phyloP scores from a whole-genome alignment of 1,284 basidiomycete species.

The Sanghuangporus weigelae region DNA sequence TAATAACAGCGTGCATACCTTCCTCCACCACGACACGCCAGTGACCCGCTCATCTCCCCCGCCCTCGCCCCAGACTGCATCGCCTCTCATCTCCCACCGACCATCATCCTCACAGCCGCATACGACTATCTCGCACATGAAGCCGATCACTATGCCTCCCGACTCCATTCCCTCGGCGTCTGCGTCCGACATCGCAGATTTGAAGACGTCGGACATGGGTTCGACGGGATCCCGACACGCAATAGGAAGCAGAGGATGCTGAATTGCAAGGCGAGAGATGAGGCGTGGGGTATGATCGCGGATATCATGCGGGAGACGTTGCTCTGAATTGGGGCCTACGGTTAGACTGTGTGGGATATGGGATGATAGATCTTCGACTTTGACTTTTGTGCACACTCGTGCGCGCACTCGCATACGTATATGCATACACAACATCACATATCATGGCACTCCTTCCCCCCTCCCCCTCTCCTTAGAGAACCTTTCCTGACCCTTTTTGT shows the following conservation, averaged over 20 bases:
- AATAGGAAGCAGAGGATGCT: slow-evolving; percentile 19
- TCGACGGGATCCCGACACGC: slow-evolving; percentile 23
- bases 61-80: slow-evolving; percentile 20
- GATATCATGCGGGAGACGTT: slow-evolving; percentile 20
- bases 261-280: slow-evolving; percentile 21
- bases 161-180: slow-evolving; percentile 16
- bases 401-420: too few species aligned
- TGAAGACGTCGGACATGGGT: slow-evolving; percentile 24
- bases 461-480: too few species aligned
- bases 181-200: slow-evolving; percentile 20
- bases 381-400: too few species aligned
- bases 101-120: slow-evolving; percentile 23
- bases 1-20: slow-evolving; percentile 20
- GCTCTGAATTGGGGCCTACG: not conserved
- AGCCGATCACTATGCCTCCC: slow-evolving; percentile 22
- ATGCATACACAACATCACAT: not conserved
- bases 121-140: slow-evolving; percentile 25
- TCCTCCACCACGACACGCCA: slow-evolving; percentile 18
- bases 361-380: too few species aligned
- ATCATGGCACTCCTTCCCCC: too few species aligned
- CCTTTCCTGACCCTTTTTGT: too few species aligned
- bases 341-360: too few species aligned
- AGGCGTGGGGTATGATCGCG: slow-evolving; percentile 24
- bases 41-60: slow-evolving; percentile 22
- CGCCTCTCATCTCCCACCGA: slow-evolving; percentile 21